Evolutionary conservation across 176 grass and related monocot species (phyloP).

Genomic region (Panicum miliaceum): DNA sequence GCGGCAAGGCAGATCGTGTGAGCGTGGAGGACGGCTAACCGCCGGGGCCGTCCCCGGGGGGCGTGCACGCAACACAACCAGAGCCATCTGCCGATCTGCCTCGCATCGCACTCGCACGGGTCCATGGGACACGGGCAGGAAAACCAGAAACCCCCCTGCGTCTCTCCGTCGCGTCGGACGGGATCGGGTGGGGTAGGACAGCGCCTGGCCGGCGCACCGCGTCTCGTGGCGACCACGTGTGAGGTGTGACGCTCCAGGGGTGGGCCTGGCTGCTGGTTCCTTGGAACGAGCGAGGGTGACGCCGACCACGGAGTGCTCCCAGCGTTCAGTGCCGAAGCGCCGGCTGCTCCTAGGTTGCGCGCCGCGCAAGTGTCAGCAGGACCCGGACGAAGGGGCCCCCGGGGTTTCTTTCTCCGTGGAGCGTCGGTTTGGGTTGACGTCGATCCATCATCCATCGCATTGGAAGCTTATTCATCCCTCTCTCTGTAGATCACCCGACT

Average conservation of each 20-base stretch:
- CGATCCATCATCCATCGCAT: not conserved
- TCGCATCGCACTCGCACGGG: no score
- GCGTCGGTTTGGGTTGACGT: not conserved
- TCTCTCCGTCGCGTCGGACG: not conserved
- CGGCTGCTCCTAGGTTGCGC: not conserved
- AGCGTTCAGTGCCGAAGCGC: not conserved
- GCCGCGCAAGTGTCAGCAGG: conserved; percentile 26
- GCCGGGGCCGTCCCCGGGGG: no score
- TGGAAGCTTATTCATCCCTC: not conserved
- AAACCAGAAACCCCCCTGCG: not conserved
- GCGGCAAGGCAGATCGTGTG: no score
- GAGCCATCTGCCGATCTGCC: no score
- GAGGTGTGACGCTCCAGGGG: not conserved
- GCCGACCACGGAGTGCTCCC: no score
- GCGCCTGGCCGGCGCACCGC: not conserved
- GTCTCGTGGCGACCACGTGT: not conserved
- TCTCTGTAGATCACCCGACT: no score
- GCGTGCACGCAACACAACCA: no score
- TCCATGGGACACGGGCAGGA: not conserved
- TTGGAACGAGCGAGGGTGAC: not conserved
- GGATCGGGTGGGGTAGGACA: not conserved
- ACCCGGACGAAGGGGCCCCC: not conserved
- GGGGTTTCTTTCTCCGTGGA: not conserved
- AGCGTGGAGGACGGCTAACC: no score
- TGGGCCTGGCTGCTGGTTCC: not conserved